Evolutionary conservation across 805 yeast species (phyloP), one percentile per base, ranked within the genome.

Genomic region (Kodamaea jinghongensis): DNA sequence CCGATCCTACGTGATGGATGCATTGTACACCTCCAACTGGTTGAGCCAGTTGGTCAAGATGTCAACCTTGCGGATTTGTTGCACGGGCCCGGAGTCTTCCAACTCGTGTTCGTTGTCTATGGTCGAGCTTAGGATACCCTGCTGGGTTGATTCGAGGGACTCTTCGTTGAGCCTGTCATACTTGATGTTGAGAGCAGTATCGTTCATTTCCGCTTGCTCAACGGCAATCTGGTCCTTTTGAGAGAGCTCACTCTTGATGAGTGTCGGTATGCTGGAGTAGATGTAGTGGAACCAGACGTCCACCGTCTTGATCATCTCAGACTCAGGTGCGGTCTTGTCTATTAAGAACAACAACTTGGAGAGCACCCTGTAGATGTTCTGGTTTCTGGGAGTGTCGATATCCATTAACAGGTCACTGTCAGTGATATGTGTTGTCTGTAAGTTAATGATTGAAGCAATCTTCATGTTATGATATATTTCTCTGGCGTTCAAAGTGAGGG

Each of bases 201-300:
- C 50, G 16, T 23, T 35, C 34, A 39, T 28, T 32, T 52, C 66
- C 3, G 58, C 58, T 38, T 63, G 67, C 38, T 61, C 64, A 3
- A 57, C 52, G n/a, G 51, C 50, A 12, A 64, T 54, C 42, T 63
- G 69, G 36, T 64, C 70, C 35, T 58, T 63, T 29, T 65, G 67
- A 29, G 68, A 58, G 16, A 66, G 41, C 20, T 54, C 58, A 10
- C 39, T 38, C 31, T 51, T 56, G n/a, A 48, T 53, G 17, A 48
- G 52, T 2, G 47, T 42, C 2, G 73, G 72, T 11, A 64, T 47
- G 1, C 63, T 51, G 17, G 58, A 56, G 12, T 25, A 26, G 31
- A 66, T 39, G 22, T 44, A 50, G 28, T 31, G 37, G 14, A 43
- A 45, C 60, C 58, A 58, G 28, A 39, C 44, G 27, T 49, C 53